Evolutionary conservation across 2,329 filamentous ascomycete species (phyloP).

Genomic region (Diaporthe citriasiana): DNA sequence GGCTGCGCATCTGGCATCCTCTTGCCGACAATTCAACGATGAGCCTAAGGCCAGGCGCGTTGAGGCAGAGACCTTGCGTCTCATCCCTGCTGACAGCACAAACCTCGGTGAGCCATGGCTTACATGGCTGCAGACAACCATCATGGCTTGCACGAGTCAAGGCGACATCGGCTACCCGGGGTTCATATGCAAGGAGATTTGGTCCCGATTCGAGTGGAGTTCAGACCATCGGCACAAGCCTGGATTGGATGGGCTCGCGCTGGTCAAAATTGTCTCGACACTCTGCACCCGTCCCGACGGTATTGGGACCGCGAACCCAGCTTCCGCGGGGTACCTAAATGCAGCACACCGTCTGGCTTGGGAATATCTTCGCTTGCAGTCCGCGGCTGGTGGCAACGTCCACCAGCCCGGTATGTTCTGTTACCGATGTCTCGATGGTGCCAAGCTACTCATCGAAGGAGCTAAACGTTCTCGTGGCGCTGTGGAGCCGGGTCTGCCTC

Average conservation of each 20-base stretch:
- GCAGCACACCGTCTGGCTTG: background rate
- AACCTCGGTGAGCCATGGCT: conserved; percentile 2
- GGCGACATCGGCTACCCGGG: conserved; percentile 18
- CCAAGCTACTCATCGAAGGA: background rate
- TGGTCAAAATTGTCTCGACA: background rate
- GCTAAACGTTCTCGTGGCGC: background rate
- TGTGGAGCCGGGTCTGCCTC: conserved; percentile 7
- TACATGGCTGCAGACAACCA: conserved; percentile 6
- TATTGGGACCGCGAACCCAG: background rate
- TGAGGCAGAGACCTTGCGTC: conserved; percentile 3
- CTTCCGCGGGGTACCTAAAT: background rate
- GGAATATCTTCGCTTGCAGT: background rate
- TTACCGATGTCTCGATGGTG: conserved; percentile 16
- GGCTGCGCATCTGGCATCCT: background rate
- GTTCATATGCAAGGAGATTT: conserved; percentile 12
- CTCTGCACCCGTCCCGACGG: background rate
- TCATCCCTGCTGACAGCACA: background rate
- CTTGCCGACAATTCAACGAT: background rate
- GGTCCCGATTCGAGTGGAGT: background rate
- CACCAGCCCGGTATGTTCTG: conserved; percentile 27
- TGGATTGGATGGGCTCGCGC: background rate
- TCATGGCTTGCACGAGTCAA: background rate
- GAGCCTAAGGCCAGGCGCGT: conserved; percentile 13
- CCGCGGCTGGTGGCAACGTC: background rate
- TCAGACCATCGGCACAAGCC: conserved; percentile 24